Evolutionary conservation across 805 yeast genomes (phyloP).

Genomic region (Candida taoyuanica): DNA sequence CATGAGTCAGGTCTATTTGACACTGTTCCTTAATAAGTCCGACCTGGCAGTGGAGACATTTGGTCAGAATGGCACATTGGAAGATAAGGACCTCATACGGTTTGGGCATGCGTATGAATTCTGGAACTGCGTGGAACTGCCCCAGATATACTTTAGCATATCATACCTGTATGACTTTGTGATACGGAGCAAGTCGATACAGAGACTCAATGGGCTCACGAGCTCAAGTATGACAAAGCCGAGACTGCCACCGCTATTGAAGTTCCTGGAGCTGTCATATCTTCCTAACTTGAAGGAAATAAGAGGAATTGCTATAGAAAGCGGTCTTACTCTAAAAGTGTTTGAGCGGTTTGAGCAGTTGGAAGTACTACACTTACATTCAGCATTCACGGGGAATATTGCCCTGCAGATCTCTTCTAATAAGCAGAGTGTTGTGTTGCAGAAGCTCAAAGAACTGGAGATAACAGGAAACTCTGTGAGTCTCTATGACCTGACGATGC

Average conservation of each 20-base stretch:
- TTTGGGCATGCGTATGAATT: constrained; percentile 22
- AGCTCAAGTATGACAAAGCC: constrained; percentile 20
- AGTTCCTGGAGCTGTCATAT: constrained; percentile 18
- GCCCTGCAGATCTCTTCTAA: constrained; percentile 3
- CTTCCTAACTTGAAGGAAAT: constrained; percentile 19
- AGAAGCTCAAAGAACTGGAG: constrained; percentile 8
- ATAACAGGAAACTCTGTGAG: constrained; percentile 23
- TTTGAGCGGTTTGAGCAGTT: constrained; percentile 18
- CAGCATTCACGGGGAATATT: constrained; percentile 19
- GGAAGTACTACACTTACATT: constrained; percentile 16
- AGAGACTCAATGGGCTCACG: constrained; percentile 15
- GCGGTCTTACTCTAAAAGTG: constrained; percentile 17
- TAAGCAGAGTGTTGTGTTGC: constrained; percentile 2
- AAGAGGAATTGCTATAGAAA: constrained; percentile 21
- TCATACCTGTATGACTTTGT: constrained; percentile 15
- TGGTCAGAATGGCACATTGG: neutral
- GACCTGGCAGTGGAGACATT: constrained; percentile 7
- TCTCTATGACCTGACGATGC: constrained; percentile 9
- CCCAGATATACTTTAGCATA: constrained; percentile 17
- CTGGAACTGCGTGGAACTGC: constrained; percentile 9
- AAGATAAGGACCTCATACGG: constrained; percentile 8
- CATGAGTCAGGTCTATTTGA: constrained; percentile 11
- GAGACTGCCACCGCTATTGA: constrained; percentile 18
- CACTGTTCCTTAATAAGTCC: constrained; percentile 10
- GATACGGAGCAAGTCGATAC: constrained; percentile 15